Conservation (phyloP, 208 protist genomes). For the Leishmania turanica region DNA sequence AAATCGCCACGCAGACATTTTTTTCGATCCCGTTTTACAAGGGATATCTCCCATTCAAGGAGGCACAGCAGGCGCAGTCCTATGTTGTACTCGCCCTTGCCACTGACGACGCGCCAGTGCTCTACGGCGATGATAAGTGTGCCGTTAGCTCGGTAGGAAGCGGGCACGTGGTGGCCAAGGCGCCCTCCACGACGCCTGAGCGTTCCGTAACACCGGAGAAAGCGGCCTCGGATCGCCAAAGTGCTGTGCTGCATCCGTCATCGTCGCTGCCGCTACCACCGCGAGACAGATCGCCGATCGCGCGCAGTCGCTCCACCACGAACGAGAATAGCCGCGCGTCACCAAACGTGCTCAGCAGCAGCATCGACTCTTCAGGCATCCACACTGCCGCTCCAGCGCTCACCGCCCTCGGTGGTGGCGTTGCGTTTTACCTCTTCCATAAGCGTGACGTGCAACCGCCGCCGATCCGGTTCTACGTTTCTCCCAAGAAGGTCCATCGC, state of each 20-base stretch:
- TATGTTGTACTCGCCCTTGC: constrained; percentile 67
- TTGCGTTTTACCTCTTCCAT: constrained; percentile 67
- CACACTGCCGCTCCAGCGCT: neutral
- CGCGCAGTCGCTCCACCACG: constrained; percentile 1
- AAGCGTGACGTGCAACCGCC: constrained; percentile 75
- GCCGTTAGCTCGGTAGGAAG: constrained; percentile 8
- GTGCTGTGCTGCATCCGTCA: constrained; percentile 1
- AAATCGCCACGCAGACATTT: constrained; percentile 47
- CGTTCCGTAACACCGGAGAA: constrained; percentile 12
- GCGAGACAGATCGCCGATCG: constrained; percentile 6
- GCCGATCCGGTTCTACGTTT: constrained; percentile 66
- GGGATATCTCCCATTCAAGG: constrained; percentile 65
- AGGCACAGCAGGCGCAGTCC: constrained; percentile 37
- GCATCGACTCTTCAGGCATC: constrained; percentile 14
- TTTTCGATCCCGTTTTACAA: constrained; percentile 65
- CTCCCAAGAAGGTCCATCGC: constrained; percentile 61
- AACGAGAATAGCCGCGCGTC: constrained; percentile 18
- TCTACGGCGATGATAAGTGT: constrained; percentile 17
- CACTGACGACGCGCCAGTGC: constrained; percentile 6
- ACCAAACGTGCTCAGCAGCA: constrained; percentile 6
- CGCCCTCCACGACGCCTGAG: neutral
- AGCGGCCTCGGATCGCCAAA: neutral
- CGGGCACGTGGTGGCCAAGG: neutral
- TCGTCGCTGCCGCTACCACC: neutral
- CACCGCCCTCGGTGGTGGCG: neutral